Evolutionary conservation across 768 basidiomycete genomes (phyloP).

Genomic region (Lactifluus hygrophoroides): DNA sequence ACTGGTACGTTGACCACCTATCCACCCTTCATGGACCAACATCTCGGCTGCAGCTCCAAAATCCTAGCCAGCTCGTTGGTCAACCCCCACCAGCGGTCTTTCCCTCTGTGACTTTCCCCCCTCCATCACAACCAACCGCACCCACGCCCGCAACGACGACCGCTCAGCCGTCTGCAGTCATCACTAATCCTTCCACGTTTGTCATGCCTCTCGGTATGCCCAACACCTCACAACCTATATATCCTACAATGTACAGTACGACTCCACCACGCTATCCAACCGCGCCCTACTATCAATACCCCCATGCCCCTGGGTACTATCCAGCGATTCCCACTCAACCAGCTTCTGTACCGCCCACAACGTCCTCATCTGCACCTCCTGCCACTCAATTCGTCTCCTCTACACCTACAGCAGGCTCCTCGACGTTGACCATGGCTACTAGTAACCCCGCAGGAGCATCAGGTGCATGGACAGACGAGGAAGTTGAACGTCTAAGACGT

Average conservation of each 20-base stretch:
- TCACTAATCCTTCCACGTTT: slow-evolving; percentile 65
- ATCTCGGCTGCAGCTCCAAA: slow-evolving; percentile 46
- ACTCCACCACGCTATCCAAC: slow-evolving; percentile 44
- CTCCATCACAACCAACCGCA: slow-evolving; percentile 24
- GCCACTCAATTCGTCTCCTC: slow-evolving; percentile 15
- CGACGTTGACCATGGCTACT: slow-evolving; percentile 17
- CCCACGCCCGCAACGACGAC: slow-evolving; percentile 27
- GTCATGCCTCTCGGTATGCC: slow-evolving; percentile 51
- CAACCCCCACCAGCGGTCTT: slow-evolving; percentile 57
- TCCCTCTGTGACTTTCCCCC: slow-evolving; percentile 28
- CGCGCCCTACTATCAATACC: slow-evolving; percentile 55
- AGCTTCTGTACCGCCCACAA: slow-evolving; percentile 12
- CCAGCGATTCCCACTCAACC: slow-evolving; percentile 14
- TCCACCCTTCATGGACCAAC: slow-evolving; percentile 11
- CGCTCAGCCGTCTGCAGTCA: slow-evolving; percentile 38
- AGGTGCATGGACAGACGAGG: slow-evolving; percentile 74
- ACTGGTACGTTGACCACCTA: slow-evolving; percentile 39
- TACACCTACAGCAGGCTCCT: slow-evolving; percentile 2
- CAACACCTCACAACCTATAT: slow-evolving; percentile 35
- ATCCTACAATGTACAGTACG: slow-evolving; percentile 30
- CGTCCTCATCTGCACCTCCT: slow-evolving; percentile 26
- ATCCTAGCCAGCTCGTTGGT: slow-evolving; percentile 60
- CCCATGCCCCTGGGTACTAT: slow-evolving; percentile 28
- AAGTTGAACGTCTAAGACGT: slow-evolving; percentile 57
- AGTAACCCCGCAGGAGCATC: slow-evolving; percentile 40